phyloP scores from a whole-genome alignment of 768 basidiomycete genomes.

The Mycena rebaudengoi region DNA sequence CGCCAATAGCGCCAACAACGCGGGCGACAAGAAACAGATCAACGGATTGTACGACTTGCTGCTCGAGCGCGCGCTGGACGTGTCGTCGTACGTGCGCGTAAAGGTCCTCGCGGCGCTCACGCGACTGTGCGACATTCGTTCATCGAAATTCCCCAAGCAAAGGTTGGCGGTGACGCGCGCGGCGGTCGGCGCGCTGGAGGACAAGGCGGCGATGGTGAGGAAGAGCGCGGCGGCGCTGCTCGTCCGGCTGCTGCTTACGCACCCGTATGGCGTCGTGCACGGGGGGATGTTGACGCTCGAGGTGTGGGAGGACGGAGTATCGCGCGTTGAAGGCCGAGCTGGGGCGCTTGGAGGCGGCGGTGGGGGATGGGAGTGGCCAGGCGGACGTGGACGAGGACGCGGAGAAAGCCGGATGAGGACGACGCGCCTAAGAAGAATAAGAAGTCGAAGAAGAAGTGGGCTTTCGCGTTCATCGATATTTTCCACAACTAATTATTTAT shows the following conservation, averaged over 20 bases:
- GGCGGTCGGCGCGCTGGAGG: conserved; percentile 84
- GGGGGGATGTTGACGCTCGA: conserved; percentile 80
- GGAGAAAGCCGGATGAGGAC: conserved; percentile 48
- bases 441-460: conserved; percentile 13
- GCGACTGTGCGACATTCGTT: conserved; percentile 76
- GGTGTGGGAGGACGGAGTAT: conserved; percentile 81
- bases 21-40: conserved; percentile 73
- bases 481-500: neutral
- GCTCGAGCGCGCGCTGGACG: conserved; percentile 86
- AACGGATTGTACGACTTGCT: conserved; percentile 84
- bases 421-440: conserved; percentile 44
- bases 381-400: conserved; percentile 57
- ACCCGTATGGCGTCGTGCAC: conserved; percentile 87
- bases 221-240: conserved; percentile 83
- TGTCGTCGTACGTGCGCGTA: conserved; percentile 89
- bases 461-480: neutral
- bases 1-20: no score
- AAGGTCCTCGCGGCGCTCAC: conserved; percentile 84
- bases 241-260: conserved; percentile 79
- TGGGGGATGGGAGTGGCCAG: conserved; percentile 65
- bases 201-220: conserved; percentile 90
- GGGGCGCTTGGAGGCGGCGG: conserved; percentile 69
- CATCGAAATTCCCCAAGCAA: conserved; percentile 86
- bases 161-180: conserved; percentile 77
- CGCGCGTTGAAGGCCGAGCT: conserved; percentile 68